These are phyloP conservation scores for Bruguiera hainesii DNA, from an alignment of 441 rosid species.

Conservation along the genomic window DNA sequence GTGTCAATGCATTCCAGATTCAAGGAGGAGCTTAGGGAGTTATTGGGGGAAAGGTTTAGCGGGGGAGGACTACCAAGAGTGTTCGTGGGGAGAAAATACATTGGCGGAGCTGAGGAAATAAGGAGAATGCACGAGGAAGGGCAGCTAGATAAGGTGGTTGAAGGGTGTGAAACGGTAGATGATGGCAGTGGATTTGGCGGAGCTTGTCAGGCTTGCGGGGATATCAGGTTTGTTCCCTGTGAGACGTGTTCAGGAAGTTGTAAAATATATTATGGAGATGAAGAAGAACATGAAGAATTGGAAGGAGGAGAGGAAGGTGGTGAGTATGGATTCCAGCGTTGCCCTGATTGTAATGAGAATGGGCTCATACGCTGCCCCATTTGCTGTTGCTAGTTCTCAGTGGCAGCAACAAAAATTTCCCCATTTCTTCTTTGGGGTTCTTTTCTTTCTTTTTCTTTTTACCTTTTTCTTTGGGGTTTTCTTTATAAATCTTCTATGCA, in stretches of 20 bases:
- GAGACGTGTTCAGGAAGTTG: constrained; percentile 92
- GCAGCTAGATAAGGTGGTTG: constrained; percentile 54
- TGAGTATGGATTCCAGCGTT: constrained; percentile 72
- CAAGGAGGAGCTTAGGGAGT: constrained; percentile 62
- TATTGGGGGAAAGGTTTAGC: constrained; percentile 42
- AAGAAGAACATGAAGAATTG: constrained; percentile 25
- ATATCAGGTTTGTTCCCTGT: constrained; percentile 80
- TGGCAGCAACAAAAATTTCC: not conserved
- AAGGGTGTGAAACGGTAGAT: constrained; percentile 47
- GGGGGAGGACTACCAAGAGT: constrained; percentile 61
- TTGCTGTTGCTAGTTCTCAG: constrained; percentile 50
- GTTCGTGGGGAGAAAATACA: constrained; percentile 62
- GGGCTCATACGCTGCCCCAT: constrained; percentile 80
- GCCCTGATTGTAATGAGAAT: constrained; percentile 93
- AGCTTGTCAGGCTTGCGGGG: constrained; percentile 80
- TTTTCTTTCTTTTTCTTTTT: constrained; percentile 5
- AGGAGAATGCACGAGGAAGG: constrained; percentile 75
- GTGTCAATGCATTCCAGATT: constrained; percentile 80
- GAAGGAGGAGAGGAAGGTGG: constrained; percentile 29
- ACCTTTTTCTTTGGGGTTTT: not conserved
- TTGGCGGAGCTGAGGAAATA: constrained; percentile 88
- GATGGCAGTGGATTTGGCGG: constrained; percentile 28
- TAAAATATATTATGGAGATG: constrained; percentile 54
- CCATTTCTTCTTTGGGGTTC: not conserved
- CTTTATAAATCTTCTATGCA: constrained; percentile 30